These are phyloP conservation scores for Phyllosticta citrichinensis DNA, from an alignment of 2,329 filamentous ascomycete species.

Conservation along the genomic window DNA sequence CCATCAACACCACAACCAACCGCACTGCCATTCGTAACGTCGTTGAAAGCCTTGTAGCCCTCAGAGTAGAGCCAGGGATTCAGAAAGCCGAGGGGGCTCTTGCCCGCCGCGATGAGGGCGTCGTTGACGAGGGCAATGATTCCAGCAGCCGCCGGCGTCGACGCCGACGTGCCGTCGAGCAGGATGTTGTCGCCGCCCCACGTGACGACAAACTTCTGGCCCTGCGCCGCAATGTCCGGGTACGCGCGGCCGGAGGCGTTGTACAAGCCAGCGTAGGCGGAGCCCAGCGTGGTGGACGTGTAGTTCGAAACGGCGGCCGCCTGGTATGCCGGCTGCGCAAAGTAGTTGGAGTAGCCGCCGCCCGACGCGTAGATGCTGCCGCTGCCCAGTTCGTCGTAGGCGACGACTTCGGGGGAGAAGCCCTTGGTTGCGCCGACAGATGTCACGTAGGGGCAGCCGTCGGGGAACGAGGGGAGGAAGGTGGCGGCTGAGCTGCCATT, in stretches of 20 bases:
- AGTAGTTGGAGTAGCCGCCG: constrained; percentile 40
- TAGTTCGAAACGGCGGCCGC: constrained; percentile 35
- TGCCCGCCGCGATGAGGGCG: constrained; percentile 41
- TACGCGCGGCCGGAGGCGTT: constrained; percentile 47
- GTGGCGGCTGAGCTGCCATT: constrained; percentile 47
- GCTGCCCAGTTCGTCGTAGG: constrained; percentile 28
- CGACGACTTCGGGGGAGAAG: constrained; percentile 44
- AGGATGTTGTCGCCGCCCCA: constrained; percentile 29
- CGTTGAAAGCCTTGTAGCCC: constrained; percentile 40
- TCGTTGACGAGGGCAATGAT: constrained; percentile 55
- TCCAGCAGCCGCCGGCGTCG: constrained; percentile 48
- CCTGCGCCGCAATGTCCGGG: constrained; percentile 54
- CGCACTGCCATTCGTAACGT: constrained; percentile 32
- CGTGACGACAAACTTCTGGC: constrained; percentile 37
- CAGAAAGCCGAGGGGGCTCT: constrained; percentile 45
- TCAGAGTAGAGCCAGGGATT: constrained; percentile 50
- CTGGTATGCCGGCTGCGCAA: constrained; percentile 42
- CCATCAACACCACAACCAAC: constrained; percentile 30
- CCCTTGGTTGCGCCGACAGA: constrained; percentile 51
- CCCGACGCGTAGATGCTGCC: constrained; percentile 43
- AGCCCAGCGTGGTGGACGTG: constrained; percentile 25
- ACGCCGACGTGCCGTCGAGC: constrained; percentile 45
- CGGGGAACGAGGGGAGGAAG: constrained; percentile 55
- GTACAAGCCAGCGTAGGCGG: constrained; percentile 38
- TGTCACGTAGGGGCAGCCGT: constrained; percentile 59